Evolutionary conservation across 2,329 filamentous ascomycete genomes (phyloP).

Genomic region (Aspergillus luchuensis): DNA sequence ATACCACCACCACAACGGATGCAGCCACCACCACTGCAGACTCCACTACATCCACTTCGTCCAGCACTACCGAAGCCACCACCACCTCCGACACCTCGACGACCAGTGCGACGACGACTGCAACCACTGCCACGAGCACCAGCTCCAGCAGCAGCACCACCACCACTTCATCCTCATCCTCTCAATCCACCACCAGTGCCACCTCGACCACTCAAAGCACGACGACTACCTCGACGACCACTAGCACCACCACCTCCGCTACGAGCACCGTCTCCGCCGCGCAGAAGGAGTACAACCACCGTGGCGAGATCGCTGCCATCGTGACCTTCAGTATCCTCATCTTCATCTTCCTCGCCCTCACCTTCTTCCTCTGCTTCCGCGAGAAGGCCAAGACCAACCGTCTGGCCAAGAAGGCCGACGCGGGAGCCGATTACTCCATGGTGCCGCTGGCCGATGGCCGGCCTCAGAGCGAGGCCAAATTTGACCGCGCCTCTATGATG

Average conservation of each 20-base stretch:
- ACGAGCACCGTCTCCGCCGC: slow-evolving; percentile 4
- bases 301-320: slow-evolving; percentile 7
- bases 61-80: slow-evolving; percentile 2
- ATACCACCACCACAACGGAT: neutral
- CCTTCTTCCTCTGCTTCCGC: slow-evolving; percentile 1
- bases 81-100: slow-evolving; percentile 2
- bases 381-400: neutral
- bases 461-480: slow-evolving; percentile 3
- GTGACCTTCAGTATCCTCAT: slow-evolving; percentile 4
- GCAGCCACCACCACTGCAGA: neutral
- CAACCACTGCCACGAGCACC: neutral
- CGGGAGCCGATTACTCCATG: slow-evolving; percentile 6
- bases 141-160: neutral
- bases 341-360: slow-evolving; percentile 1
- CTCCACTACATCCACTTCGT: neutral
- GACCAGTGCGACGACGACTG: neutral
- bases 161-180: slow-evolving; percentile 3
- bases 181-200: slow-evolving; percentile 6
- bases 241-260: slow-evolving; percentile 6
- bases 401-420: neutral
- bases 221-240: slow-evolving; percentile 6
- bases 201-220: slow-evolving; percentile 7
- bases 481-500: slow-evolving; percentile 12
- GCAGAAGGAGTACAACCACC: slow-evolving; percentile 1
- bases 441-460: neutral